Evolutionary conservation across 257 asterid species (phyloP), one percentile per base, ranked within the genome.

Genomic region (Haberlea rhodopensis): DNA sequence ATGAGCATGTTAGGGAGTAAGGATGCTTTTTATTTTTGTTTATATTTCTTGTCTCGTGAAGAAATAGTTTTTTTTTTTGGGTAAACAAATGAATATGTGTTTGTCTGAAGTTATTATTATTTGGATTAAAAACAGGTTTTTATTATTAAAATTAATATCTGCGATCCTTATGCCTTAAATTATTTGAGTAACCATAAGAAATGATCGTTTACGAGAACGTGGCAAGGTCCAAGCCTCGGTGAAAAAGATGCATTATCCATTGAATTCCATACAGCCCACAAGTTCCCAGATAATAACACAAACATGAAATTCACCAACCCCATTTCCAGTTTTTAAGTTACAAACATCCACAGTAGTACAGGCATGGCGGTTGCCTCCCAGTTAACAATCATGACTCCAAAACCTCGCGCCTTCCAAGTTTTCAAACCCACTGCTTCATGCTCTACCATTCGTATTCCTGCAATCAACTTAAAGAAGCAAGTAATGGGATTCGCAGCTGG

Each of bases 301-400:
- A 18, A 52, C 20, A 63, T n/a, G 8, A 60, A 60, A 32, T 27
- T 23, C 34, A 29, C 45, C 1, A 27, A 34, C 57, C 34, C 20
- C 23, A 28, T 5, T 57, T 60, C 63, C 66, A 52, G 53, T 27
- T 56, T 49, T 21, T 45, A 31, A n/a, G 25, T 54, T 58, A 21
- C 64, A 16, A 28, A n/a, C 9, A 6, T 27, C 21, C 66, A 19
- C 37, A n/a, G 40, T 43, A 7, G n/a, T 8, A 29, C 66, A 59
- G 4, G 29, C 70, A 83, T 83, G 95, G 89, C 90, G 76, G 80
- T 78, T 63, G 80, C 84, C 58, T 76, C 86, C 15, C 81, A 82
- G n/a, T 62, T 86, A 57, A 43, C 84, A 49, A 31, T 85, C 28
- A 59, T 77, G 15, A 6, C 81, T 2, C 85, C 85, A 1, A 85